These are phyloP conservation scores for Termitomyces eurrhizus DNA, from an alignment of 768 basidiomycete genomes.

Conservation along the genomic window DNA sequence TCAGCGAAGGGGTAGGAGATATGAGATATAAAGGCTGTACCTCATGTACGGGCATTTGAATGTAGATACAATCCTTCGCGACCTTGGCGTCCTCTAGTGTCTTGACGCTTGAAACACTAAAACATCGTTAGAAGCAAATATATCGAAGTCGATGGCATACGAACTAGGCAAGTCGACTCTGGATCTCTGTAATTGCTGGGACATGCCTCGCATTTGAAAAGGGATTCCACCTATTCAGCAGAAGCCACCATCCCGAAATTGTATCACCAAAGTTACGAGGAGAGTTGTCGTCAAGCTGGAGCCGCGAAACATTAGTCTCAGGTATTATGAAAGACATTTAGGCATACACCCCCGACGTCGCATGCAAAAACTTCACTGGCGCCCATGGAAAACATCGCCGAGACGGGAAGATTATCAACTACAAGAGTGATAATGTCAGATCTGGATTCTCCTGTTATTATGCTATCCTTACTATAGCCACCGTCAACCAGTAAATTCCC, in stretches of 20 bases:
- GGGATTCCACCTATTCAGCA: conserved; percentile 91
- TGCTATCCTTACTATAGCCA: conserved; percentile 63
- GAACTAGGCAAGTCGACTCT: conserved; percentile 92
- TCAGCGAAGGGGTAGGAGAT: background rate
- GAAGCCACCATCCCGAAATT: conserved; percentile 93
- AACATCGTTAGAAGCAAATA: conserved; percentile 7
- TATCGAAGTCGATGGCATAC: conserved; percentile 26
- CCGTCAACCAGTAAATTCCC: conserved; percentile 91
- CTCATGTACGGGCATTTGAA: conserved; percentile 93
- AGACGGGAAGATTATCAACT: conserved; percentile 92
- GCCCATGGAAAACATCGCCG: conserved; percentile 90
- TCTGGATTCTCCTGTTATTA: background rate
- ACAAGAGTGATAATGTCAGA: conserved; percentile 1
- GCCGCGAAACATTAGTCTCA: background rate
- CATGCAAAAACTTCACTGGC: conserved; percentile 87
- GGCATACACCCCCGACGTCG: conserved; percentile 84
- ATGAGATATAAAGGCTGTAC: conserved; percentile 32
- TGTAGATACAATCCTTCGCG: conserved; percentile 83
- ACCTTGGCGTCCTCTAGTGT: conserved; percentile 95
- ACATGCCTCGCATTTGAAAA: conserved; percentile 75
- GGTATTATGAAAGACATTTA: background rate
- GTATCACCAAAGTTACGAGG: conserved; percentile 94
- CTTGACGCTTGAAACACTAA: conserved; percentile 91
- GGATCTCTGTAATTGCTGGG: conserved; percentile 90
- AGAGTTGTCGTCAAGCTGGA: conserved; percentile 88